Evolutionary conservation across 306 rosid species (phyloP).

Genomic region (Glycyrrhiza uralensis): DNA sequence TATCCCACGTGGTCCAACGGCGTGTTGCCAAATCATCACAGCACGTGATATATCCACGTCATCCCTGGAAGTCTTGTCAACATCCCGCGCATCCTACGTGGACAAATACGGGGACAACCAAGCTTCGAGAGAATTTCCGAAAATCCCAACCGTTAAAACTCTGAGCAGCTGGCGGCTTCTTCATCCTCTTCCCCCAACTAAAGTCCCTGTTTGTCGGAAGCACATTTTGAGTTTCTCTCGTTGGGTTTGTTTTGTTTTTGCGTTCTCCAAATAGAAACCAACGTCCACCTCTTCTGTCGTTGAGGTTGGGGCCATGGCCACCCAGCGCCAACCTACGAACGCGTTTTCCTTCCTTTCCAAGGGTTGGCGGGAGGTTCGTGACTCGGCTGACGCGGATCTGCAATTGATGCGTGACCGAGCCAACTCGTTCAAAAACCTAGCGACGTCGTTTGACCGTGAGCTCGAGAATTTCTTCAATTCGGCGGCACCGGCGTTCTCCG

Average conservation of each 20-base stretch:
- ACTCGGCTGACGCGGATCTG: slow-evolving; percentile 96
- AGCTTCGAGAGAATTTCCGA: slow-evolving; percentile 24
- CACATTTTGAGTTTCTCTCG: background rate
- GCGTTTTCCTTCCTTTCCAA: slow-evolving; percentile 85
- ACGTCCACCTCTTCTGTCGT: background rate
- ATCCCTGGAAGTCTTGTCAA: background rate
- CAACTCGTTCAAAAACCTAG: slow-evolving; percentile 80
- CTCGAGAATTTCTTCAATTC: slow-evolving; percentile 81
- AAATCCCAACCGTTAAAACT: slow-evolving; percentile 30
- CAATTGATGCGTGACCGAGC: slow-evolving; percentile 84
- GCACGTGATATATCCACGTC: slow-evolving; percentile 13
- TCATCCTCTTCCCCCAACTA: background rate
- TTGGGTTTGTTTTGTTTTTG: background rate
- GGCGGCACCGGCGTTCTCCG: slow-evolving; percentile 50
- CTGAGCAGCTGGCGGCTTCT: background rate
- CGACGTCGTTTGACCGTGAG: slow-evolving; percentile 88
- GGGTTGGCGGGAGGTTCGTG: slow-evolving; percentile 91
- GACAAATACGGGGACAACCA: slow-evolving; percentile 3
- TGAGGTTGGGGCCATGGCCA: slow-evolving; percentile 44
- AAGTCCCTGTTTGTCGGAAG: background rate
- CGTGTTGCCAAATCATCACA: slow-evolving; percentile 9
- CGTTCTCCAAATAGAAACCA: background rate
- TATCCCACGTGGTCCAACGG: slow-evolving; percentile 18
- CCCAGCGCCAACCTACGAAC: slow-evolving; percentile 46
- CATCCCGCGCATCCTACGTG: slow-evolving; percentile 38